phyloP scores from a whole-genome alignment of 352 stramenopile species.

The Phytophthora tentaculata region DNA sequence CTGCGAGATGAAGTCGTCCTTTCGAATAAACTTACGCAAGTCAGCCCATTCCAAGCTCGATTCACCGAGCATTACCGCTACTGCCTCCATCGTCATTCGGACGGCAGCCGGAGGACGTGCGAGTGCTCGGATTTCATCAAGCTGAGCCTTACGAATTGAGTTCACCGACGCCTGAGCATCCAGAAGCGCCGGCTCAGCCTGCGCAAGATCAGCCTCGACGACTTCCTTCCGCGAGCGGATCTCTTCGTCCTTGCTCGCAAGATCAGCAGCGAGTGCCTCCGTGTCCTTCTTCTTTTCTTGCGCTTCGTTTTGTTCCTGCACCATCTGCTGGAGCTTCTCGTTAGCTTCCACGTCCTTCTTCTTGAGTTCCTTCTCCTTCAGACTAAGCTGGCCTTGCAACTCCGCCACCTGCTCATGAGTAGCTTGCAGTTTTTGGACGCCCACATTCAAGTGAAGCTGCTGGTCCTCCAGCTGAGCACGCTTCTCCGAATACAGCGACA shows the following conservation, averaged over 20 bases:
- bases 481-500: constrained; percentile 92
- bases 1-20: constrained; percentile 98
- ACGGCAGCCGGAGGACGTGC: constrained; percentile 96
- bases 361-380: constrained; percentile 95
- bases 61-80: constrained; percentile 98
- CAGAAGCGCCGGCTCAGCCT: constrained; percentile 97
- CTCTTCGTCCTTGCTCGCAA: constrained; percentile 95
- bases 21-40: constrained; percentile 97
- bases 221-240: constrained; percentile 95
- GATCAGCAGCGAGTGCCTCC: constrained; percentile 94
- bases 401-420: constrained; percentile 98
- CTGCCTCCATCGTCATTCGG: constrained; percentile 96
- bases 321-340: constrained; percentile 99
- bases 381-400: constrained; percentile 90
- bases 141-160: constrained; percentile 98
- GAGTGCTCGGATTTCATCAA: constrained; percentile 99
- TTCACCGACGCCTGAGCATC: constrained; percentile 97
- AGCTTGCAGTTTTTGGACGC: constrained; percentile 97
- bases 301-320: constrained; percentile 98
- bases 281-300: constrained; percentile 97
- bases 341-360: constrained; percentile 98
- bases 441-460: constrained; percentile 98
- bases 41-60: constrained; percentile 97
- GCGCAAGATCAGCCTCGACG: constrained; percentile 96
- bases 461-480: constrained; percentile 94